A percentile compares a stretch with the other conserved stretches of the same genome.
Evolutionary conservation across 2,329 filamentous ascomycete genomes (phyloP).

Genomic region (Fusarium euwallaceae): DNA sequence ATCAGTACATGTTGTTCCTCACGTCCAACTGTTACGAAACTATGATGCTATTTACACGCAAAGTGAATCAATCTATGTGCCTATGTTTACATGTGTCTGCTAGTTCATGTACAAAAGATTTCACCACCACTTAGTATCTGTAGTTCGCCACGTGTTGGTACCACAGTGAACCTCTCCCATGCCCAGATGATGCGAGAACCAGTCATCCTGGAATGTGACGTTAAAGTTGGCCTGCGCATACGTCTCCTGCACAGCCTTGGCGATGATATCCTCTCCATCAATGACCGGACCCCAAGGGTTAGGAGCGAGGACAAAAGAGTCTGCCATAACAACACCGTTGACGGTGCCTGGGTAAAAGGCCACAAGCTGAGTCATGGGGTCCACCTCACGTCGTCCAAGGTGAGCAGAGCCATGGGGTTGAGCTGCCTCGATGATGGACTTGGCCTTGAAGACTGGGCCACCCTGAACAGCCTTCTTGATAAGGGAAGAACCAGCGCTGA

Average conservation of each 20-base stretch:
- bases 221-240: conserved; percentile 42
- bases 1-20: not conserved
- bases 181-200: conserved; percentile 40
- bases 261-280: conserved; percentile 44
- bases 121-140: conserved; percentile 12
- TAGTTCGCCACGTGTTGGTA: conserved; percentile 26
- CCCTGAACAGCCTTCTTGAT: not conserved
- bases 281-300: conserved; percentile 48
- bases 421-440: conserved; percentile 30
- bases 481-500: not conserved
- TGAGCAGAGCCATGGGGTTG: not conserved
- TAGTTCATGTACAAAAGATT: not conserved
- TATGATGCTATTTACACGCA: not conserved
- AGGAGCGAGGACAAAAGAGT: conserved; percentile 28
- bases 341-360: conserved; percentile 34
- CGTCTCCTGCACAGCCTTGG: conserved; percentile 28
- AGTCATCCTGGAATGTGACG: conserved; percentile 46
- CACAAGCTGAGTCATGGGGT: not conserved
- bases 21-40: not conserved
- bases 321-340: conserved; percentile 41
- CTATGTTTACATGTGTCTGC: not conserved
- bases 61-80: not conserved
- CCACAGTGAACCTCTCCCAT: conserved; percentile 48
- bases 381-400: not conserved
- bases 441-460: conserved; percentile 13